Evolutionary conservation across 2,329 filamentous ascomycete genomes (phyloP), one percentile per base, ranked within the genome.

Genomic region (Aspergillus sojae): DNA sequence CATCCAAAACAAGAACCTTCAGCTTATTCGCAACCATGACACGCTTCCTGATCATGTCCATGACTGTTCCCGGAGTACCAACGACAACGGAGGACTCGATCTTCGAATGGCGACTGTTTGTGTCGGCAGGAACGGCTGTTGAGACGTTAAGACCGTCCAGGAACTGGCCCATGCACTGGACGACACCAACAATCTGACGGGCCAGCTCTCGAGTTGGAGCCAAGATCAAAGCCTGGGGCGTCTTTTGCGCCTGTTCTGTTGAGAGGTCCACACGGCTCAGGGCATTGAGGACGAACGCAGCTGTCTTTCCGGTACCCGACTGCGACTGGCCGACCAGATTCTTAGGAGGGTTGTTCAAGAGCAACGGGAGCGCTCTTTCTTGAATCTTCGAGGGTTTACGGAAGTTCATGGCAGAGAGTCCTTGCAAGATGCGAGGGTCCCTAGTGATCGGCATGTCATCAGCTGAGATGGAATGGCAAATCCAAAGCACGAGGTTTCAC

Each of bases 291-390:
- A 95, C 92, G 78, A 99, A 99, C 26, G 95, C 95, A 23, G 94
- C 95, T 0, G 95, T 99, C 84, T 99, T 99, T 74, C 95, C 95
- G 23, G 95, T 99, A 71, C 95, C 95, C 2, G 95, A 99, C 79
- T 99, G 95, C n/a, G 95, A 99, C 80, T 99, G 95, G 4, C 94
- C 95, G 74, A 99, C 94, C 86, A 99, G 91, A 80, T 98, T 98
- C 68, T 86, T 85, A 0, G 94, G 91, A n/a, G 95, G 94, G 74
- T 97, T 84, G 71, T 86, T 83, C 67, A 99, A 86, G 74, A 99
- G 91, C 61, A 99, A 85, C 32, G 95, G 95, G 21, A 99, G 86
- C 1, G 95, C 95, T 71, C 91, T 92, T 79, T 97, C 95, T 82
- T 99, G 95, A 69, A 99, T 96, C 82, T 99, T 99, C 62, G 95